phyloP scores from a whole-genome alignment of 2,329 filamentous ascomycete genomes.

The Penicillium digitatum region DNA sequence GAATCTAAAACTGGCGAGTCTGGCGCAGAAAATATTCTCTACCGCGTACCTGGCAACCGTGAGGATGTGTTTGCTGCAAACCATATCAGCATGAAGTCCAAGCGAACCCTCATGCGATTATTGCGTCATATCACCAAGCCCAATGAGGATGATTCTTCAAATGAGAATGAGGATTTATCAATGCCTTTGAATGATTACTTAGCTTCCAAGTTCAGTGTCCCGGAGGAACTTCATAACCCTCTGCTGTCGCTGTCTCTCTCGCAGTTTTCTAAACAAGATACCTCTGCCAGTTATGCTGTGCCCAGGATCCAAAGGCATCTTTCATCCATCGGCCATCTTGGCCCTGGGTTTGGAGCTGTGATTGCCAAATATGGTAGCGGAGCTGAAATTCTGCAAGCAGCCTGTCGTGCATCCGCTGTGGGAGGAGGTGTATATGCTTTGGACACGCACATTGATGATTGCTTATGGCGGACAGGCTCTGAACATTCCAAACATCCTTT shows the following conservation, averaged over 20 bases:
- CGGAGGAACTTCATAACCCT: slow-evolving; percentile 62
- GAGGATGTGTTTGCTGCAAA: slow-evolving; percentile 86
- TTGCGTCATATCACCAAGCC: slow-evolving; percentile 72
- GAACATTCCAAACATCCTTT: slow-evolving; percentile 18
- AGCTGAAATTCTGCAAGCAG: slow-evolving; percentile 85
- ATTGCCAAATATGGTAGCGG: slow-evolving; percentile 90
- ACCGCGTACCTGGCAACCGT: slow-evolving; percentile 77
- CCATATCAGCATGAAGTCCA: slow-evolving; percentile 71
- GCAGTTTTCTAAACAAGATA: slow-evolving; percentile 52
- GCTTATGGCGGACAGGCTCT: slow-evolving; percentile 9
- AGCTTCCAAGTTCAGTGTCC: slow-evolving; percentile 60
- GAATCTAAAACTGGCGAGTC: slow-evolving; percentile 5
- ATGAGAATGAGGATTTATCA: slow-evolving; percentile 56
- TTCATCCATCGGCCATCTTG: slow-evolving; percentile 80
- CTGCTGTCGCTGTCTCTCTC: slow-evolving; percentile 71
- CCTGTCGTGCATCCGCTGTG: slow-evolving; percentile 83
- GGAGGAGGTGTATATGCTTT: slow-evolving; percentile 89
- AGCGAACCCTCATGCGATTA: slow-evolving; percentile 88
- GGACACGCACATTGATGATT: slow-evolving; percentile 59
- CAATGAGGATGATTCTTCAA: slow-evolving; percentile 51
- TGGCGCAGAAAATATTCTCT: slow-evolving; percentile 44
- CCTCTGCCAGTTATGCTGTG: slow-evolving; percentile 65
- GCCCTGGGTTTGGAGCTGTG: slow-evolving; percentile 82
- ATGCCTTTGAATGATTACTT: slow-evolving; percentile 47
- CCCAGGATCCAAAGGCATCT: slow-evolving; percentile 73